Percentiles rank a stretch among this genome's conserved stretches.
phyloP scores from a whole-genome alignment of 768 basidiomycete genomes.

The Leccinum imitatum region DNA sequence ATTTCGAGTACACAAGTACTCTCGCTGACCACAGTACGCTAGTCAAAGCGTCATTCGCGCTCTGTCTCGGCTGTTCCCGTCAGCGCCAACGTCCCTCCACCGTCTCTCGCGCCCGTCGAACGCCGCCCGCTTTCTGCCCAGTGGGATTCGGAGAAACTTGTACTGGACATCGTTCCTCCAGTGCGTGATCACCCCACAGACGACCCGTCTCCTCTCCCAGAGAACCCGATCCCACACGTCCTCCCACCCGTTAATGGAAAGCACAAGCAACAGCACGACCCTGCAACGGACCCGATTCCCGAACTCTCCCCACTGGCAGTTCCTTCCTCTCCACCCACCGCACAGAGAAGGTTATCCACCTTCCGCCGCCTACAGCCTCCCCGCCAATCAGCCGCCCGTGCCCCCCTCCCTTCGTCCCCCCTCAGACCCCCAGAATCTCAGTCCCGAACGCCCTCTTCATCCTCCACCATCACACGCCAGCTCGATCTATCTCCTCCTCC shows the following conservation, averaged over 20 bases:
- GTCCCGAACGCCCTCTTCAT: constrained; percentile 18
- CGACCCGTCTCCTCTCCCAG: background rate
- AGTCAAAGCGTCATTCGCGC: constrained; percentile 52
- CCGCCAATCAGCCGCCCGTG: constrained; percentile 23
- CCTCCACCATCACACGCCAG: constrained; percentile 23
- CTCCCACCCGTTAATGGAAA: constrained; percentile 7
- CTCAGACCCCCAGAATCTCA: constrained; percentile 31
- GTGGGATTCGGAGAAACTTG: constrained; percentile 25
- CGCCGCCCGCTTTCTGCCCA: constrained; percentile 14
- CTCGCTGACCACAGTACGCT: constrained; percentile 1
- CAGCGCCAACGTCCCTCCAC: constrained; percentile 25
- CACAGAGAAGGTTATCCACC: constrained; percentile 41
- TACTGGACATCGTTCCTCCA: constrained; percentile 6
- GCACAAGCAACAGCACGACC: constrained; percentile 7
- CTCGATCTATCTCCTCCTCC: constrained; percentile 23
- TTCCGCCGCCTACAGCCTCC: constrained; percentile 50
- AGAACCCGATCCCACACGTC: background rate
- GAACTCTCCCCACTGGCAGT: constrained; percentile 4
- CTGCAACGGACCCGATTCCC: constrained; percentile 8
- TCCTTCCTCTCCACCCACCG: constrained; percentile 1
- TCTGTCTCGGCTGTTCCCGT: constrained; percentile 33
- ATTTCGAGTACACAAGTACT: background rate
- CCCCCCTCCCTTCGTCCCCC: constrained; percentile 34
- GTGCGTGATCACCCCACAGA: background rate
- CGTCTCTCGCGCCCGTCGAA: constrained; percentile 4